A percentile compares a stretch with the other conserved stretches of the same genome.
phyloP scores from a whole-genome alignment of 2,329 filamentous ascomycete species.

The Colletotrichum sp. region DNA sequence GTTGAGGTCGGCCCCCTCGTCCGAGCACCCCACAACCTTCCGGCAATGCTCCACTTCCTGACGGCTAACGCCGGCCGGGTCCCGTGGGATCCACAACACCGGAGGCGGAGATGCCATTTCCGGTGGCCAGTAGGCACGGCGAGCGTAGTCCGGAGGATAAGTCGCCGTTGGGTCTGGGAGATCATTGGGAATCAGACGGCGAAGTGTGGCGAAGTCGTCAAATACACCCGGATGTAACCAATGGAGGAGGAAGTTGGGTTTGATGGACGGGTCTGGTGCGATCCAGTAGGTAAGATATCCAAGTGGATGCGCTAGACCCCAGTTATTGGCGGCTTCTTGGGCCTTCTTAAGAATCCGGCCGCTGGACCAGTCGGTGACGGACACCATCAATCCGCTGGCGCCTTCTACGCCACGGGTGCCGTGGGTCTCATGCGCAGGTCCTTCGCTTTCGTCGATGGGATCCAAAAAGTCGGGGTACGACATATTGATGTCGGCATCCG shows the following conservation, averaged over 20 bases:
- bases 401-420: slow-evolving; percentile 41
- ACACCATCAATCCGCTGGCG: slow-evolving; percentile 34
- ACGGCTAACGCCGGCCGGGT: slow-evolving; percentile 69
- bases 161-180: slow-evolving; percentile 26
- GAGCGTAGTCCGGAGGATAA: slow-evolving; percentile 63
- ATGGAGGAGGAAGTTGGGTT: slow-evolving; percentile 59
- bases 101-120: slow-evolving; percentile 65
- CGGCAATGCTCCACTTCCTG: slow-evolving; percentile 70
- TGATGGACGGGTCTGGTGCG: slow-evolving; percentile 26
- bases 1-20: slow-evolving; percentile 72
- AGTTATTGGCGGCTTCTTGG: slow-evolving; percentile 25
- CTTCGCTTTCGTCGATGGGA: slow-evolving; percentile 26
- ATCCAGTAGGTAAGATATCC: slow-evolving; percentile 30
- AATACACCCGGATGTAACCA: slow-evolving; percentile 82
- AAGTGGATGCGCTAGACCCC: slow-evolving; percentile 30
- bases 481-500: slow-evolving; percentile 3
- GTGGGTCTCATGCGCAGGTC: slow-evolving; percentile 21
- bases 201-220: slow-evolving; percentile 65
- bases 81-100: slow-evolving; percentile 77
- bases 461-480: slow-evolving; percentile 18
- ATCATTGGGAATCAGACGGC: slow-evolving; percentile 18
- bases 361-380: slow-evolving; percentile 37
- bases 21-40: slow-evolving; percentile 70
- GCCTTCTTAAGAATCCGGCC: slow-evolving; percentile 40
- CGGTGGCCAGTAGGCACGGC: slow-evolving; percentile 74